These are phyloP conservation scores for Solanum habrochaites DNA, from an alignment of 257 asterid species.

Conservation along the genomic window DNA sequence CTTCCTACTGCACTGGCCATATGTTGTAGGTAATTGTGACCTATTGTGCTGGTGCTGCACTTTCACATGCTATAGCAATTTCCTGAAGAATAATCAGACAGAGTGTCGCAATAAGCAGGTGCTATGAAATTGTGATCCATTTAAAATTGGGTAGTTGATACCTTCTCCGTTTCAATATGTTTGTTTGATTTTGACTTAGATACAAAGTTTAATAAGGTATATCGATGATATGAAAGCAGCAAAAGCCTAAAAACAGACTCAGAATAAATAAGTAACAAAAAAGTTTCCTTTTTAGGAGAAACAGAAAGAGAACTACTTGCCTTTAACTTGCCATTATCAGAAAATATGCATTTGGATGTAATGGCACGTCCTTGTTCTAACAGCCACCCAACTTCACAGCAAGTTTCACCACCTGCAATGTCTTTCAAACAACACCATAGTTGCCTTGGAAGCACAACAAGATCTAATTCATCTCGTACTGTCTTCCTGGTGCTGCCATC, in stretches of 20 bases:
- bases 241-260: background rate
- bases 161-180: background rate
- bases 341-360: slow-evolving; percentile 59
- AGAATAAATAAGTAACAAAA: background rate
- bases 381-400: slow-evolving; percentile 78
- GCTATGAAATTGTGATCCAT: background rate
- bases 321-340: slow-evolving; percentile 40
- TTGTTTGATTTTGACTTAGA: background rate
- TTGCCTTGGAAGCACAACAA: slow-evolving; percentile 63
- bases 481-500: slow-evolving; percentile 17
- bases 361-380: slow-evolving; percentile 48
- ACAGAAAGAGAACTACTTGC: slow-evolving; percentile 9
- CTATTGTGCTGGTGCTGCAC: background rate
- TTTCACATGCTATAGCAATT: slow-evolving; percentile 15
- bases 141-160: background rate
- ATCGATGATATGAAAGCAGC: background rate
- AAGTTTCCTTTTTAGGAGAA: background rate
- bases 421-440: slow-evolving; percentile 59
- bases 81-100: slow-evolving; percentile 6
- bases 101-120: background rate
- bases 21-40: background rate
- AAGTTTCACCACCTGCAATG: slow-evolving; percentile 18
- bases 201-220: background rate
- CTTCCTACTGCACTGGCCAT: background rate
- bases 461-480: slow-evolving; percentile 29